Percentiles rank a stretch among this genome's conserved stretches.
phyloP scores from a whole-genome alignment of 352 stramenopile species.

The Globisporangium okanoganense region DNA sequence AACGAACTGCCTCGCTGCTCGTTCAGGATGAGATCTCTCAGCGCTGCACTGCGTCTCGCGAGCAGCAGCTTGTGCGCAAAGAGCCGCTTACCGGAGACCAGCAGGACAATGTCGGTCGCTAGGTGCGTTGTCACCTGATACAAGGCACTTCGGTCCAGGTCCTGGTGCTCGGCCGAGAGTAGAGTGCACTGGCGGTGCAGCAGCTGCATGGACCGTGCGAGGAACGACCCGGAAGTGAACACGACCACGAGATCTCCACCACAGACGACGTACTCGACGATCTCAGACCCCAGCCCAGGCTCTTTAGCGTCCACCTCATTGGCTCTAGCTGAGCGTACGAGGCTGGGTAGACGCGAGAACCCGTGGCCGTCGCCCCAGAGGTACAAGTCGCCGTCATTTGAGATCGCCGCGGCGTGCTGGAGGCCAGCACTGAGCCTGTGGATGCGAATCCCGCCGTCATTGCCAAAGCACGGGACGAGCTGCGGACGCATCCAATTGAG shows the following conservation, averaged over 20 bases:
- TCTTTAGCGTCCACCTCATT: too few relatives aligned
- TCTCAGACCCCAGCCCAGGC: slow-evolving; percentile 21
- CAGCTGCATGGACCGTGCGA: slow-evolving; percentile 34
- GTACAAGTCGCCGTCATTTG: slow-evolving; percentile 86
- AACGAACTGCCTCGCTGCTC: slow-evolving; percentile 28
- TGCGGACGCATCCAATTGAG: slow-evolving; percentile 45
- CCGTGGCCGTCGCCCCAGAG: slow-evolving; percentile 68
- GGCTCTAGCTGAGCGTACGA: slow-evolving; percentile 5
- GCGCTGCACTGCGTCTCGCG: slow-evolving; percentile 42
- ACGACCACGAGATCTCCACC: slow-evolving; percentile 41
- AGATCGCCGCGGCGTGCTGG: slow-evolving; percentile 87
- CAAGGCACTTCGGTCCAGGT: neutral
- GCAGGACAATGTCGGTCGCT: slow-evolving; percentile 36
- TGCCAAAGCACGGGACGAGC: slow-evolving; percentile 37
- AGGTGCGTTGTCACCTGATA: slow-evolving; percentile 2
- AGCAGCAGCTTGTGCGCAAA: slow-evolving; percentile 58
- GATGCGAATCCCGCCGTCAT: slow-evolving; percentile 28
- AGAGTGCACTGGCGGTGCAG: slow-evolving; percentile 23
- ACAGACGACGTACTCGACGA: slow-evolving; percentile 45
- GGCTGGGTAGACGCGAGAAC: slow-evolving; percentile 4
- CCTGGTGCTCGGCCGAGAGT: slow-evolving; percentile 3
- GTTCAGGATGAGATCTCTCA: slow-evolving; percentile 51
- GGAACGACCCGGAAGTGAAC: slow-evolving; percentile 48
- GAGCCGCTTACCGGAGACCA: slow-evolving; percentile 39
- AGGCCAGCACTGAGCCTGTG: slow-evolving; percentile 75